Evolutionary conservation across 768 basidiomycete genomes (phyloP).

Genomic region (Russula brevipes): DNA sequence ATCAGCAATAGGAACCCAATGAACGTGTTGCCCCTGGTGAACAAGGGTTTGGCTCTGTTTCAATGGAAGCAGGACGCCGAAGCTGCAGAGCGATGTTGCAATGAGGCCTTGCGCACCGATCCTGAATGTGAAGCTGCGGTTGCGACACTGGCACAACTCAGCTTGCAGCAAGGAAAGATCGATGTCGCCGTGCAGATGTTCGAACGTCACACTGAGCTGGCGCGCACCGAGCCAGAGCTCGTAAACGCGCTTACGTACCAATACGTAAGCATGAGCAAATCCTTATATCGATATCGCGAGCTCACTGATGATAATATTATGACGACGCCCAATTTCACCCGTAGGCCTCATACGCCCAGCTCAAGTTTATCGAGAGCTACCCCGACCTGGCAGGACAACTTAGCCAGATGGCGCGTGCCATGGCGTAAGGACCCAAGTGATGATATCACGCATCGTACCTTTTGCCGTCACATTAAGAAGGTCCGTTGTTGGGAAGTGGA

Average conservation of each 20-base stretch:
- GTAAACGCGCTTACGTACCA: constrained; percentile 70
- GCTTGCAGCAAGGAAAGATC: constrained; percentile 85
- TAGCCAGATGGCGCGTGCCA: constrained; percentile 40
- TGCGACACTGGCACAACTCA: constrained; percentile 90
- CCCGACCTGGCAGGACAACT: constrained; percentile 79
- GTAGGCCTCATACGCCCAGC: constrained; percentile 76
- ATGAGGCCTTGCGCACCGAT: constrained; percentile 84
- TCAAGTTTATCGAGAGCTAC: constrained; percentile 77
- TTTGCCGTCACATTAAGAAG: constrained; percentile 1
- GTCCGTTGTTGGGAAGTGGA: background rate
- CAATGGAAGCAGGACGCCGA: constrained; percentile 92
- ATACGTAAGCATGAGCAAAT: constrained; percentile 48
- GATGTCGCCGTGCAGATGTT: constrained; percentile 85
- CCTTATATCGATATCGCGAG: background rate
- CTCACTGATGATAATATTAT: background rate
- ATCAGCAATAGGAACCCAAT: constrained; percentile 36
- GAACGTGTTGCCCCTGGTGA: constrained; percentile 92
- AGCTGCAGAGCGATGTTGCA: constrained; percentile 77
- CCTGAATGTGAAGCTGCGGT: constrained; percentile 95
- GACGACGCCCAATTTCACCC: background rate
- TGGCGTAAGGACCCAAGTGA: constrained; percentile 29
- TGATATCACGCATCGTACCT: background rate
- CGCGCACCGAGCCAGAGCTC: constrained; percentile 87
- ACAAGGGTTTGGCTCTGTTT: constrained; percentile 95
- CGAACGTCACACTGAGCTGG: constrained; percentile 73